phyloP scores from a whole-genome alignment of 164 flowering plant species.

The Malania oleifera region DNA sequence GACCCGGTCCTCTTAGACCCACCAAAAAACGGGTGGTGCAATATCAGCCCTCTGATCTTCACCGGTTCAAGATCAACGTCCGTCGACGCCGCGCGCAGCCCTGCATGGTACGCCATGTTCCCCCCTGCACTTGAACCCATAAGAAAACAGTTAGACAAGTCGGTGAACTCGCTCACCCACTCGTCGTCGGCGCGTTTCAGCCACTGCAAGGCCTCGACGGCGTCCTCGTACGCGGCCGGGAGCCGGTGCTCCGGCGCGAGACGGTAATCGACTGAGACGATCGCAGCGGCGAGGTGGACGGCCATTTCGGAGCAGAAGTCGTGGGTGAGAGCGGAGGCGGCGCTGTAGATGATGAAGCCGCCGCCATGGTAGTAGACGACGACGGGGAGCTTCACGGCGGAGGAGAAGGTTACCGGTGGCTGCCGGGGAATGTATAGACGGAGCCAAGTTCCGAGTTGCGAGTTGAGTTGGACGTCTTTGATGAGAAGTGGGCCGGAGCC shows the following conservation, averaged over 20 bases:
- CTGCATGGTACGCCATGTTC: constrained; percentile 20
- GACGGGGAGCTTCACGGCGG: neutral
- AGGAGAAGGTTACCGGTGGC: too few relatives aligned
- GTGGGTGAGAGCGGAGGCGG: neutral
- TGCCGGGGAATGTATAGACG: too few relatives aligned
- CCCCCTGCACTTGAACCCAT: constrained; percentile 25
- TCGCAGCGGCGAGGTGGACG: constrained; percentile 1
- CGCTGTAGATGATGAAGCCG: neutral
- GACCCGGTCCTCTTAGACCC: constrained; percentile 17
- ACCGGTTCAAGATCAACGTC: constrained; percentile 12
- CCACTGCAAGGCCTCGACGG: neutral
- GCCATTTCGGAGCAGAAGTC: constrained; percentile 1
- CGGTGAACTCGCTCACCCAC: constrained; percentile 14
- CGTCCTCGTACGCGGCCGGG: constrained; percentile 16
- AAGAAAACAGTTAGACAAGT: constrained; percentile 15
- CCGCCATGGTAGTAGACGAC: constrained; percentile 2
- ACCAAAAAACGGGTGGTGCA: constrained; percentile 27
- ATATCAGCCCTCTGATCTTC: constrained; percentile 20
- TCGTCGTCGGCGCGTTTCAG: constrained; percentile 2
- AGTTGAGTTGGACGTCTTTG: neutral
- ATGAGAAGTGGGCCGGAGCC: neutral
- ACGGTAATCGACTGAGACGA: constrained; percentile 13
- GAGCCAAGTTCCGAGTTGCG: neutral
- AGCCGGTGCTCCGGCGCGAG: constrained; percentile 17
- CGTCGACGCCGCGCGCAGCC: constrained; percentile 5